Percentiles rank a stretch among this genome's conserved stretches.
Evolutionary conservation across 140 eudicot species (phyloP).

Genomic region (Stevia rebaudiana): DNA sequence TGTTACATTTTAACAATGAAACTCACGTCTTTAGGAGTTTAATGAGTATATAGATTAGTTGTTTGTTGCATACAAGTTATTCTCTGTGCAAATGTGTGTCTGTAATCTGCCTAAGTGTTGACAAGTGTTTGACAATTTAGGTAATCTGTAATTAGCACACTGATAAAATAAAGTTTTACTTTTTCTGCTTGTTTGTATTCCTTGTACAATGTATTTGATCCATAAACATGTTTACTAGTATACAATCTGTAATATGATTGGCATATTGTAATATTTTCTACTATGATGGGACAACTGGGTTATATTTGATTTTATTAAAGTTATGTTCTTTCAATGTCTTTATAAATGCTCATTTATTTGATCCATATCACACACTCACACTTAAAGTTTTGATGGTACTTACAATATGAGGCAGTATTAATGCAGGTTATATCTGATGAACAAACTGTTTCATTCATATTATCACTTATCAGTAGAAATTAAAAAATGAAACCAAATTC

Average conservation of each 20-base stretch:
- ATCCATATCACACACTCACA: neutral
- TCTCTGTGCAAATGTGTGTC: neutral
- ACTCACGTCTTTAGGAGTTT: neutral
- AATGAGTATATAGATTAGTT: neutral
- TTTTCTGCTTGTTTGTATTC: neutral
- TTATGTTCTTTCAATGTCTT: neutral
- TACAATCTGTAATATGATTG: neutral
- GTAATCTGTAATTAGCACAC: neutral
- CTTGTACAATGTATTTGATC: neutral
- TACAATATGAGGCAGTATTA: slow-evolving; percentile 14
- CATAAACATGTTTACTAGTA: neutral
- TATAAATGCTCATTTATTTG: neutral
- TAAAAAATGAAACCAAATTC: slow-evolving; percentile 62
- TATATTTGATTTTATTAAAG: neutral
- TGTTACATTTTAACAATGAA: neutral
- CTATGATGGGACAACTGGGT: neutral
- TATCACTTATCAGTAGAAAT: slow-evolving; percentile 9
- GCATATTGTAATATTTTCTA: neutral
- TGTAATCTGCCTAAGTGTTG: slow-evolving; percentile 5
- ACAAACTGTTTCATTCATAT: slow-evolving; percentile 19
- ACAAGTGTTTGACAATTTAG: slow-evolving; percentile 7
- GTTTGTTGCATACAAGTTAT: neutral
- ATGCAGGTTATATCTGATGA: slow-evolving; percentile 35
- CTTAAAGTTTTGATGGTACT: slow-evolving; percentile 8
- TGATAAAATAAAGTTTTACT: neutral